Evolutionary conservation across 78 protist species (phyloP).

Genomic region (Corallochytrium limacisporum): DNA sequence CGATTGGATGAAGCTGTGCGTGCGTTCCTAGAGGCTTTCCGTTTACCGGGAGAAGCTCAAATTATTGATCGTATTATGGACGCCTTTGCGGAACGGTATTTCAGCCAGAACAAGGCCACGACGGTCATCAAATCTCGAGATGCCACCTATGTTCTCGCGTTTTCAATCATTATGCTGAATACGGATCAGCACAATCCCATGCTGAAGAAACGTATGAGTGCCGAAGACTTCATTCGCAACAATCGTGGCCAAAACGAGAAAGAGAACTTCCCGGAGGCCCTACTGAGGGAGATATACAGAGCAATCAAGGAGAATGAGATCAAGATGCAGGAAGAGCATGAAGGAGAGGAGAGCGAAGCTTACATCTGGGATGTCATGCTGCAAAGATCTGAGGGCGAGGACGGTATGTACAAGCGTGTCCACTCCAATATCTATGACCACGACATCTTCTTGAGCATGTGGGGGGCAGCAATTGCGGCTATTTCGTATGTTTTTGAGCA

Average conservation of each 20-base stretch:
- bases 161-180: slow-evolving; percentile 61
- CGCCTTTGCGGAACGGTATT: slow-evolving; percentile 28
- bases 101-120: not conserved
- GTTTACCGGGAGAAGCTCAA: slow-evolving; percentile 74
- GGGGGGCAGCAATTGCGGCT: slow-evolving; percentile 23
- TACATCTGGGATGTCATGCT: too few species aligned
- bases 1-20: slow-evolving; percentile 33
- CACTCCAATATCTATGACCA: not conserved
- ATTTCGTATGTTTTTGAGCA: slow-evolving; percentile 13
- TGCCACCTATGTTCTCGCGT: slow-evolving; percentile 40
- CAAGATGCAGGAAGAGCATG: slow-evolving; percentile 19
- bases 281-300: not conserved
- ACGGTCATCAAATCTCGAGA: not conserved
- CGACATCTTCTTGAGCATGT: slow-evolving; percentile 17
- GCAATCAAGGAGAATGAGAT: slow-evolving; percentile 9
- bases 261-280: slow-evolving; percentile 13
- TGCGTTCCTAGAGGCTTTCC: slow-evolving; percentile 8
- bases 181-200: slow-evolving; percentile 49
- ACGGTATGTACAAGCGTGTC: not conserved
- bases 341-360: not conserved
- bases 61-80: slow-evolving; percentile 61
- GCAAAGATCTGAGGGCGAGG: too few species aligned
- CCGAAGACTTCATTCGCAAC: slow-evolving; percentile 11
- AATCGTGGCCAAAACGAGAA: slow-evolving; percentile 31
- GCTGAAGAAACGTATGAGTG: slow-evolving; percentile 16